Percentiles rank a stretch among this genome's conserved stretches.
Conservation (phyloP, 495 filamentous ascomycete genomes). For the Hypoxylon lienhwacheense region DNA sequence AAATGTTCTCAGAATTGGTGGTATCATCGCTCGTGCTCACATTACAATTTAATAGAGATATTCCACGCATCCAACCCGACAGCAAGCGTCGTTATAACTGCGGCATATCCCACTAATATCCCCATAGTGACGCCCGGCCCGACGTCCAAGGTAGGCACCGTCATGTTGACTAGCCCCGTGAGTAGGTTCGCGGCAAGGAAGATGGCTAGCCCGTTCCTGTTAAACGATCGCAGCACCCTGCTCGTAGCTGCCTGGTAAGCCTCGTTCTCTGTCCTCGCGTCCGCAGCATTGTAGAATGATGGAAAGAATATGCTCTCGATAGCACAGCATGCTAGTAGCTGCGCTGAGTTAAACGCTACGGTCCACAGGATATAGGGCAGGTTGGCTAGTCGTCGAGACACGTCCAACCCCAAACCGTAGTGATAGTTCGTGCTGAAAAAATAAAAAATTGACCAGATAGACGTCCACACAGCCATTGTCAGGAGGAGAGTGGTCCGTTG, state of each 20-base stretch:
- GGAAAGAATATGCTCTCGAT: conserved; percentile 80
- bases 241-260: conserved; percentile 70
- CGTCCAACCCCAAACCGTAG: conserved; percentile 68
- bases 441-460: conserved; percentile 69
- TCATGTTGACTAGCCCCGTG: conserved; percentile 87
- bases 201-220: conserved; percentile 81
- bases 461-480: conserved; percentile 60
- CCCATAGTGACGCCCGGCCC: conserved; percentile 64
- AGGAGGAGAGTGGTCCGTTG: conserved; percentile 60
- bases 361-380: conserved; percentile 94
- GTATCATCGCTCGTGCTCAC: neutral
- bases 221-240: conserved; percentile 75
- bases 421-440: conserved; percentile 64
- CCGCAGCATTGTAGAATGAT: conserved; percentile 58
- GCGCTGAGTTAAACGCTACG: conserved; percentile 77
- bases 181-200: conserved; percentile 89
- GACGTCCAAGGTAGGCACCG: conserved; percentile 75
- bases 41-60: conserved; percentile 74
- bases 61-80: conserved; percentile 69
- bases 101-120: conserved; percentile 72
- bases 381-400: conserved; percentile 90
- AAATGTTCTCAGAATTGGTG: neutral
- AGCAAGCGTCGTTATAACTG: conserved; percentile 65
- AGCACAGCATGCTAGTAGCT: conserved; percentile 74
- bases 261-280: conserved; percentile 56